Evolutionary conservation across 306 rosid species (phyloP), one percentile per base, ranked within the genome.

Genomic region (Dalbergia oliveri): DNA sequence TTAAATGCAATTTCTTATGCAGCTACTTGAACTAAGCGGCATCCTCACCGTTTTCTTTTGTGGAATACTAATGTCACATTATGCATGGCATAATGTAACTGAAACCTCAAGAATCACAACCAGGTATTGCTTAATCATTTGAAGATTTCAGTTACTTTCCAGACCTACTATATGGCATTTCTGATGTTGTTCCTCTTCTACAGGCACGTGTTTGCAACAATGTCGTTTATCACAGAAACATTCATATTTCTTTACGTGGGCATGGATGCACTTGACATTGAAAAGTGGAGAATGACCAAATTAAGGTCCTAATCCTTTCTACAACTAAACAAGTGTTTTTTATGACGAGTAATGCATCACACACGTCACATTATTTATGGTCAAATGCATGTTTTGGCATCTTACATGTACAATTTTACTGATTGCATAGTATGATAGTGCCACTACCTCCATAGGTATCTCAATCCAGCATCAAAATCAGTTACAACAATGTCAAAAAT

Each of bases 21-120:
- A 94, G 99, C 79, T 93, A 76, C 67, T 85, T 41, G 87, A 88
- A 58, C 89, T 94, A 71, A 94, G 99, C 80, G 99, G 99, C 84
- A 94, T 94, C 72, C 97, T 94, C 84, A 94, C 97, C 4, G 94
- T 94, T 76, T 94, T 94, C 97, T 94, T 94, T 73, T 91, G 97
- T 68, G 99, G 97, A 71, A 83, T 94, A 87, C 57, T 93, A 72
- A 93, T 94, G 97, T 94, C 97, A 12, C 97, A 91, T 75, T 94
- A 91, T 79, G 97, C 95, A 11, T 94, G 97, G 94, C 88, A 91
- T 76, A 91, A 94, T 41, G 84, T 94, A 66, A 88, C 93, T 21
- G 91, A 88, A 65, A 88, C 51, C 78, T 91, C 99, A 78, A 90
- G 90, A 88, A 86, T 87, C 87, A 86, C 97, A 79, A 90, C 90